Conservation (phyloP, 169 alveolate species). For the Plasmodium inui region DNA sequence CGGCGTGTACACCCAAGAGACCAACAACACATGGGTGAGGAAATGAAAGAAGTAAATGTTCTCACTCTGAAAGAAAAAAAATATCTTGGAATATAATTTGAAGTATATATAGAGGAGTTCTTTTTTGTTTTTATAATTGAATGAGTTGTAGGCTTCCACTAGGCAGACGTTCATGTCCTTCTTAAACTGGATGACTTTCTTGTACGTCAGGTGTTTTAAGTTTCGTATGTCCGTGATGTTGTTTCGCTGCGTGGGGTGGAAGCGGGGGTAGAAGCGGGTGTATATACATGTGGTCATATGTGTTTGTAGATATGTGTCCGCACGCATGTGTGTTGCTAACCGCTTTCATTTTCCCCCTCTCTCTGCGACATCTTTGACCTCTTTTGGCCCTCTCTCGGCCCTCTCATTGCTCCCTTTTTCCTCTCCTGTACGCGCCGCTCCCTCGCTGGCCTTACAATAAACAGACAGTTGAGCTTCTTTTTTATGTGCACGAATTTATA, state of each 20-base stretch:
- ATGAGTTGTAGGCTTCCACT: constrained; percentile 65
- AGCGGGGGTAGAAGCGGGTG: not conserved
- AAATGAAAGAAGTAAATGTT: constrained; percentile 62
- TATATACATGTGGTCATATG: not conserved
- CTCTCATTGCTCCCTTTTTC: not conserved
- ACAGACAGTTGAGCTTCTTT: constrained; percentile 36
- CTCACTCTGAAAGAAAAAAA: constrained; percentile 62
- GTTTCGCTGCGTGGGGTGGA: constrained; percentile 22
- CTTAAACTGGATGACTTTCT: constrained; percentile 58
- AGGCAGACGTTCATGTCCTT: constrained; percentile 57
- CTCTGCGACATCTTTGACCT: no score
- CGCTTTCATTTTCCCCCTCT: not conserved
- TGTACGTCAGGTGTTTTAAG: constrained; percentile 35
- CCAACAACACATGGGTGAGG: constrained; percentile 53
- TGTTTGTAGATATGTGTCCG: not conserved
- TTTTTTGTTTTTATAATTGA: constrained; percentile 66
- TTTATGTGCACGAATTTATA: constrained; percentile 61
- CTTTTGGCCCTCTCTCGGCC: no score
- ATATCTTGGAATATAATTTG: constrained; percentile 59
- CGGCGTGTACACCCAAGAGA: constrained; percentile 74
- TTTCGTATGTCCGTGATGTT: constrained; percentile 60
- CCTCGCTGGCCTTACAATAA: constrained; percentile 24
- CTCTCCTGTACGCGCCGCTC: not conserved
- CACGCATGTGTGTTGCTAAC: not conserved
- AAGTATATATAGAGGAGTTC: constrained; percentile 57